Conservation (phyloP, 176 grass and related monocot genomes). For the Tillandsia fasciculata region DNA sequence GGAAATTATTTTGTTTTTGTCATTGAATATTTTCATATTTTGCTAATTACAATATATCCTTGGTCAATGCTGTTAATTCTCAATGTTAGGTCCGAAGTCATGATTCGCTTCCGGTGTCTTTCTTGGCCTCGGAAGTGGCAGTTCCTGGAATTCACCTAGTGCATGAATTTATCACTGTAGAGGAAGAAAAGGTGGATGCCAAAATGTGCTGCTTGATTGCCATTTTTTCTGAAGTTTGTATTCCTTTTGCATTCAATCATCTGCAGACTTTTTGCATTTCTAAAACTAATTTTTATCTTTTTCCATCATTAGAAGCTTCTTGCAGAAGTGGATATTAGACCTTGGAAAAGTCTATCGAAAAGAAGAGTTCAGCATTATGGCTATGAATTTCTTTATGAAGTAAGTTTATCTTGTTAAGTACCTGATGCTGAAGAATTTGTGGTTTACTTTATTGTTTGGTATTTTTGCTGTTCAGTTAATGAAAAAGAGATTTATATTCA, state of each 20-base stretch:
- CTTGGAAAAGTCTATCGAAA: constrained; percentile 72
- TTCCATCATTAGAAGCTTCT: constrained; percentile 59
- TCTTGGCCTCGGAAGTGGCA: constrained; percentile 39
- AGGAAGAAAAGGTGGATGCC: constrained; percentile 56
- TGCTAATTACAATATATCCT: background rate
- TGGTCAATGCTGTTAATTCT: background rate
- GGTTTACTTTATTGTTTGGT: background rate
- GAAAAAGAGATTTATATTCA: too few relatives aligned
- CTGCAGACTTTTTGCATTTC: background rate
- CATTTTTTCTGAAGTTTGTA: background rate
- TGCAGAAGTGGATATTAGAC: constrained; percentile 48
- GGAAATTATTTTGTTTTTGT: background rate
- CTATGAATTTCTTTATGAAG: constrained; percentile 89
- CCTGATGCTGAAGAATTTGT: background rate
- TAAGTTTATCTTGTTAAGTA: constrained; percentile 48
- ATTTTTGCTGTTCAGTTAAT: background rate
- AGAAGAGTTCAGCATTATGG: constrained; percentile 95
- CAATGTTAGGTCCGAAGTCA: constrained; percentile 12
- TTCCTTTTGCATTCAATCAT: background rate
- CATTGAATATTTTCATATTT: background rate
- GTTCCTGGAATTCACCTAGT: constrained; percentile 71
- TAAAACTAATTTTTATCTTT: background rate
- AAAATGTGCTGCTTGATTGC: background rate
- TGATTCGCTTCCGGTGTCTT: constrained; percentile 31
- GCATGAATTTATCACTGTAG: constrained; percentile 53